phyloP scores from a whole-genome alignment of 2,329 filamentous ascomycete genomes.

The Xylariales sp. region DNA sequence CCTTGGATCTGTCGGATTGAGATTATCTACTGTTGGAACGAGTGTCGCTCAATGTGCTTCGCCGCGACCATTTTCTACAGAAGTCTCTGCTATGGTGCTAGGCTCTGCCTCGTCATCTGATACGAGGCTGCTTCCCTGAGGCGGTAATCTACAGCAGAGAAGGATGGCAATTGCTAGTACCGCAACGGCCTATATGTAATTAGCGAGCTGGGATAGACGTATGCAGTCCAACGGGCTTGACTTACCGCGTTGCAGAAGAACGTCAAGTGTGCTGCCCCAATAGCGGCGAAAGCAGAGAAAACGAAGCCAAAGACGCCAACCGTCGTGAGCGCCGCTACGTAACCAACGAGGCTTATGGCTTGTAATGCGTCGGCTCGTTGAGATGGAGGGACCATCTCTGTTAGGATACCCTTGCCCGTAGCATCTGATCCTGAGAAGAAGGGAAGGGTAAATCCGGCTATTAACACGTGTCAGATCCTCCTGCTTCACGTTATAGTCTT shows the following conservation, averaged over 20 bases:
- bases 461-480: background rate
- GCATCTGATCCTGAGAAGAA: slow-evolving; percentile 21
- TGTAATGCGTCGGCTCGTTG: slow-evolving; percentile 19
- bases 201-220: too few species aligned
- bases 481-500: background rate
- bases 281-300: slow-evolving; percentile 18
- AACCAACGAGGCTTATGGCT: slow-evolving; percentile 20
- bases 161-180: slow-evolving; percentile 16
- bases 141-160: slow-evolving; percentile 18
- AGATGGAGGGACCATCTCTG: slow-evolving; percentile 19
- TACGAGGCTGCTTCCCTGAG: slow-evolving; percentile 11
- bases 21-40: too few species aligned
- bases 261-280: slow-evolving; percentile 19
- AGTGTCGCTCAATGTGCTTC: too few species aligned
- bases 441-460: slow-evolving; percentile 19
- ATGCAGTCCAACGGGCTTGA: too few species aligned
- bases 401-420: slow-evolving; percentile 20
- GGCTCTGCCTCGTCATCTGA: slow-evolving; percentile 3
- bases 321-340: slow-evolving; percentile 16
- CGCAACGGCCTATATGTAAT: slow-evolving; percentile 20
- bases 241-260: slow-evolving; percentile 23
- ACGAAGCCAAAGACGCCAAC: slow-evolving; percentile 20
- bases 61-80: too few species aligned
- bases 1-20: too few species aligned
- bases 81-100: too few species aligned